Conservation (phyloP, 176 grass and related monocot species). For the Oryza nivara region DNA sequence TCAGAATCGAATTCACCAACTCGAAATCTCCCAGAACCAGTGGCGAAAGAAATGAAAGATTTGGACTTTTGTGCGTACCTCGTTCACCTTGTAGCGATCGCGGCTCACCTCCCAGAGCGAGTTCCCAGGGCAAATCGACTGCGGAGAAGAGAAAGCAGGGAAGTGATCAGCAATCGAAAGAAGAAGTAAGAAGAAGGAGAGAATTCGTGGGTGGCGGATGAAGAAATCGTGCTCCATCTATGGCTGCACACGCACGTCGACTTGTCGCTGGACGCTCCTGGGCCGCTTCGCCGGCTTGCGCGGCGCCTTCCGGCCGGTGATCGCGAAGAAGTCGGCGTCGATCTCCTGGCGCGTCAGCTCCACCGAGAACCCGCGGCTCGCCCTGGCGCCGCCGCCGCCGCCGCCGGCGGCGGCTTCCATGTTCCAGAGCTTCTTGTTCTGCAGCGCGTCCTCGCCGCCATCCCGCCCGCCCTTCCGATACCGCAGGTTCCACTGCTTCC, state of each 20-base stretch:
- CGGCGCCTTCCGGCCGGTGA: slow-evolving; percentile 71
- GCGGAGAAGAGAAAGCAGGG: slow-evolving; percentile 17
- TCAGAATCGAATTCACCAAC: slow-evolving; percentile 22
- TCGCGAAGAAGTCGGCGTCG: slow-evolving; percentile 75
- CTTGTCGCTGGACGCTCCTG: slow-evolving; percentile 63
- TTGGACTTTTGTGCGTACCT: slow-evolving; percentile 33
- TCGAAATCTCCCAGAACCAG: background rate
- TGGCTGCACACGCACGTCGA: slow-evolving; percentile 58
- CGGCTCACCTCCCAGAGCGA: slow-evolving; percentile 43
- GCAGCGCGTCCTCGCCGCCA: slow-evolving; percentile 33
- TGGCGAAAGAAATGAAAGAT: slow-evolving; percentile 12
- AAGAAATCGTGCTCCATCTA: background rate
- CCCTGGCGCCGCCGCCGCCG: background rate
- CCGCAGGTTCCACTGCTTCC: slow-evolving; percentile 59
- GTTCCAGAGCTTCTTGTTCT: slow-evolving; percentile 30
- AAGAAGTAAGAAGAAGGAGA: background rate
- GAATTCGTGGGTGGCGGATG: slow-evolving; percentile 24
- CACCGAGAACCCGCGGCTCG: slow-evolving; percentile 49
- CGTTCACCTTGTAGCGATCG: slow-evolving; percentile 66
- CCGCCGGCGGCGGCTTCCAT: background rate
- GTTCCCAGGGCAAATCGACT: slow-evolving; percentile 39
- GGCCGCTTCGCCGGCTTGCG: slow-evolving; percentile 55
- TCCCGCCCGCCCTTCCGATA: slow-evolving; percentile 40
- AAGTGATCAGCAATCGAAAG: slow-evolving; percentile 38
- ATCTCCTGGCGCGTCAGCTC: slow-evolving; percentile 68